Evolutionary conservation across 2,329 filamentous ascomycete species (phyloP), one percentile per base, ranked within the genome.

Genomic region (Aquanectria penicillioides): DNA sequence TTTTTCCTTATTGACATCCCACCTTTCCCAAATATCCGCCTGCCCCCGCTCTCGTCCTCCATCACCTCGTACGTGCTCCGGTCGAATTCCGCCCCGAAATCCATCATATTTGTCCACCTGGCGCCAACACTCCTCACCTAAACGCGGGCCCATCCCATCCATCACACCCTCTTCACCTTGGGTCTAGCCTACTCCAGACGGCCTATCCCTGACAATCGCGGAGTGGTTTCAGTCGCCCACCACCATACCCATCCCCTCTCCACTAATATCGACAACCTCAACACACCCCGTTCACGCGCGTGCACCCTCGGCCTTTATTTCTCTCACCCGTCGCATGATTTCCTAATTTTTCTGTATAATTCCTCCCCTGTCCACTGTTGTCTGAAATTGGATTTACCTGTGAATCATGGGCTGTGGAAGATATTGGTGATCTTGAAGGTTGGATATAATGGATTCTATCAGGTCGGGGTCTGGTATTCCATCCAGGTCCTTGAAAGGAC

Each of bases 371-470:
- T 20, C 28, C 17, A 28, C 52, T 47, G 37, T 28, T 28, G n/a
- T 40, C 36, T 29, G 28, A 17, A 26, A 23, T 23, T 38, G n/a
- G n/a, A n/a, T 25, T 28, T 28, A 47, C 44, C 11, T 20, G 55
- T 48, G 47, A 65, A 69, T 50, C 61, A 69, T 69, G 67, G 53
- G 64, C 61, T 43, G 40, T 55, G 49, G 47, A 44, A 62, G 49
- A 63, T 47, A 29, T 37, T 56, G 20, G 50, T 43, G 56, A 54
- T 57, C 57, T 53, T 68, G 58, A 69, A 71, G 65, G 63, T 70
- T 68, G 72, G 72, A 70, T 68, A 59, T 77, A 57, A 82, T 82
- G 80, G 77, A 78, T 72, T 77, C 78, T 68, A 71, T 75, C 53
- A 75, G 74, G 69, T 71, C 71, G 60, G 75, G 74, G 54, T 77